Base-by-base conservation (phyloP, 257 asterid genomes). In the Leonotis leonurus region DNA sequence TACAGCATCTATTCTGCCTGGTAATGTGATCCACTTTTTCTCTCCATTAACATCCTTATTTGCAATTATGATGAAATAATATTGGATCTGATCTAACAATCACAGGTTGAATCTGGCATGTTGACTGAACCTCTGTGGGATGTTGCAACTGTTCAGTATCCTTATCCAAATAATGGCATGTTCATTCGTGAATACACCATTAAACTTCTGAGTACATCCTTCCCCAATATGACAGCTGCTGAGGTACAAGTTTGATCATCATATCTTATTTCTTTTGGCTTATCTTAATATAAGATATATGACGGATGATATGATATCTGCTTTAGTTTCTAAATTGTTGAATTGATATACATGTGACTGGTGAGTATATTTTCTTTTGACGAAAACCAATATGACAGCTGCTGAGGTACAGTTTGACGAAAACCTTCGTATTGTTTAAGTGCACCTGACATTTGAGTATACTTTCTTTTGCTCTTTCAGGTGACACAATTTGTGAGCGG, bases 61-160 rank as follows among this genome's bases (percentile, higher is more conserved):
- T 55, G 43, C 65, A 56, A 50, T 68, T 36, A 40, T 36, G 12
- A 16, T 24, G 41, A 22, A 40, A 52, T 39, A 36, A 46, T 39
- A 52, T 29, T n/a, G 20, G 2, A 37, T 54, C 13, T 70, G 40
- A 12, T 62, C 32, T 54, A 12, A 51, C 63, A 16, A 22, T 70
- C 69, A 65, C 80, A 93, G 99, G 92, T 79, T 55, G 99, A 82
- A 80, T 76, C 85, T 43, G 86, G 84, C 65, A 44, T 48, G 30
- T 72, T 89, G 80, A 87, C 87, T 11, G 97, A 93, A 79, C 96
- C 99, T 24, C 61, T 93, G 66, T 89, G 97, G 95, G 99, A 93
- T 32, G 95, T 60, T 16, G 81, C 95, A 36, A 70, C 94, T n/a
- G 91, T 66, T 70, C 68, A 86, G 8, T 87, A 80, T 45, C 68